Percentiles rank a stretch among this genome's conserved stretches.
Conservation (phyloP, 2,329 filamentous ascomycete species). For the Cladobotryum protrusum region DNA sequence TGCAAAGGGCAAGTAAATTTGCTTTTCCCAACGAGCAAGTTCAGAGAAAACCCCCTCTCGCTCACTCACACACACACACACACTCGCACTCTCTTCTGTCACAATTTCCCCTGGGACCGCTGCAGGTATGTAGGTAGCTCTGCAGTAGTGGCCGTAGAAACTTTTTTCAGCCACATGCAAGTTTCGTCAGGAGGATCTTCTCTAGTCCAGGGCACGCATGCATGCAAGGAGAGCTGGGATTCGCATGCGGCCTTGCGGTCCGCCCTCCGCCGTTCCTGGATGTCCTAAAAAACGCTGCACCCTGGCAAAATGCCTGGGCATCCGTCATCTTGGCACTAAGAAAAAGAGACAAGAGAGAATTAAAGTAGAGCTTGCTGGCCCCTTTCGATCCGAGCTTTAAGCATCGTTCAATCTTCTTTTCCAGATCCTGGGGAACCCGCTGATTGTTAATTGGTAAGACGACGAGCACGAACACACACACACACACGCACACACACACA, state of each 20-base stretch:
- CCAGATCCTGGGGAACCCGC: slow-evolving; percentile 7
- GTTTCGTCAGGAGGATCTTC: no score
- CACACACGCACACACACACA: background rate
- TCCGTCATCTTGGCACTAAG: slow-evolving; percentile 8
- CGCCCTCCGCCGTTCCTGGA: background rate
- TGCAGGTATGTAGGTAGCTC: background rate
- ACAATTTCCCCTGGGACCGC: slow-evolving; percentile 8
- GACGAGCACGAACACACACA: slow-evolving; percentile 1
- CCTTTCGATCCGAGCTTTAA: slow-evolving; percentile 9
- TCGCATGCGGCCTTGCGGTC: background rate
- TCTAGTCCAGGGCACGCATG: background rate
- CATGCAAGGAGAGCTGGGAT: background rate
- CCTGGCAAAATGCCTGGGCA: background rate
- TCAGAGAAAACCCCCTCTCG: no score
- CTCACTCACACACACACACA: no score
- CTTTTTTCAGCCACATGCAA: background rate
- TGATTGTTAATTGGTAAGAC: slow-evolving; percentile 7
- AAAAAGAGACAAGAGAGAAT: slow-evolving; percentile 3
- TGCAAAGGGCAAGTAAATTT: background rate
- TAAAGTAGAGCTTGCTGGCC: slow-evolving; percentile 10
- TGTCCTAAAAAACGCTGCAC: background rate
- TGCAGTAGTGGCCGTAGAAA: slow-evolving; percentile 3
- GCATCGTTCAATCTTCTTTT: slow-evolving; percentile 6
- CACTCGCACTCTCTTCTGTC: no score
- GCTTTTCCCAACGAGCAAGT: background rate